These are phyloP conservation scores for Quercus phellos DNA, from an alignment of 331 rosid genomes.

Conservation along the genomic window DNA sequence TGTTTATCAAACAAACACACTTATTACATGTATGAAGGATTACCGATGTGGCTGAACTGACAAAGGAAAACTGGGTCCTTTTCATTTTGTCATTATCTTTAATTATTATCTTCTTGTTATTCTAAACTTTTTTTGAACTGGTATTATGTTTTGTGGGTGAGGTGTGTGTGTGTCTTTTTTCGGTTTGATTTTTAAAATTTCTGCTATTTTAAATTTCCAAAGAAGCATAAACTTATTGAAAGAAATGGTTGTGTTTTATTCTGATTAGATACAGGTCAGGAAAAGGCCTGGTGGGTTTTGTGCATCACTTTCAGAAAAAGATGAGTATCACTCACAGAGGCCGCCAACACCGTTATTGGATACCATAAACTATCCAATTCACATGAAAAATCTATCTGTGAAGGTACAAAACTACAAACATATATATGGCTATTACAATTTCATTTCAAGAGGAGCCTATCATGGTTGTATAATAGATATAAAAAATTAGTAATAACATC, in stretches of 20 bases:
- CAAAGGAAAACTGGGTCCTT: slow-evolving; percentile 14
- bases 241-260: slow-evolving; percentile 27
- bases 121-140: neutral
- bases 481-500: neutral
- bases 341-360: slow-evolving; percentile 88
- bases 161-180: neutral
- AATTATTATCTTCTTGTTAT: neutral
- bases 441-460: neutral
- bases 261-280: slow-evolving; percentile 39
- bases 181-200: neutral
- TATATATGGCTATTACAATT: neutral
- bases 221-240: slow-evolving; percentile 14
- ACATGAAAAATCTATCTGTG: slow-evolving; percentile 77
- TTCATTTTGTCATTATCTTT: neutral
- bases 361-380: slow-evolving; percentile 83
- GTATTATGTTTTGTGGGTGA: neutral
- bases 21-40: slow-evolving; percentile 17
- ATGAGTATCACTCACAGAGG: slow-evolving; percentile 56
- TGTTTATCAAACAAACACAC: neutral
- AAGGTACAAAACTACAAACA: slow-evolving; percentile 41
- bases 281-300: slow-evolving; percentile 39
- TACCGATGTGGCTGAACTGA: slow-evolving; percentile 10
- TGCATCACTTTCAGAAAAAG: slow-evolving; percentile 66
- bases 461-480: neutral
- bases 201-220: neutral